Evolutionary conservation across 345 rosid genomes (phyloP).

Genomic region (Salix viminalis): DNA sequence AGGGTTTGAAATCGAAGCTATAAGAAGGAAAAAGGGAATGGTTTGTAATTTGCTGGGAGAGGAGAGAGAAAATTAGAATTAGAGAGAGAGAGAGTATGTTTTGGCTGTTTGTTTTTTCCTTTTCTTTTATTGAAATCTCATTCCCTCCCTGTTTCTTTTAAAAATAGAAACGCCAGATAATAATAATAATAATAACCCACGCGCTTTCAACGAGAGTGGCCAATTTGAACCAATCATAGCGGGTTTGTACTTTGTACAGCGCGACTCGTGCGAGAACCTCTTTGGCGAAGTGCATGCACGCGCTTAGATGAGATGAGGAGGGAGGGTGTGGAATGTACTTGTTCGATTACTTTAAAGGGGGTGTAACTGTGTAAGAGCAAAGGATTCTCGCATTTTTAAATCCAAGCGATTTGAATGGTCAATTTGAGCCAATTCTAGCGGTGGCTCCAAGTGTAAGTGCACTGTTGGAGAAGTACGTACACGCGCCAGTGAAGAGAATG

Average conservation of each 20-base stretch:
- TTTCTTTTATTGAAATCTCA: conserved; percentile 5
- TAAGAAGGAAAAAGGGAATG: not conserved
- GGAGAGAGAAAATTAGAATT: not conserved
- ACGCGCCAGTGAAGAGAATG: not conserved
- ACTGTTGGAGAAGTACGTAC: not conserved
- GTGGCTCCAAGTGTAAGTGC: not conserved
- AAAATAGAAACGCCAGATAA: conserved; percentile 1
- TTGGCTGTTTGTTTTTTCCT: not conserved
- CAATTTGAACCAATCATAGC: not conserved
- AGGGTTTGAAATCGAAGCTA: conserved; percentile 2
- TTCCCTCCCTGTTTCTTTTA: conserved; percentile 31
- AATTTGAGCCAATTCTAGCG: not conserved
- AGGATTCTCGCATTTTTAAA: not conserved
- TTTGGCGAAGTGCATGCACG: not conserved
- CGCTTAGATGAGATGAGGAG: not conserved
- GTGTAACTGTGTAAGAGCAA: not conserved
- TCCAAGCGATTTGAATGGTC: not conserved
- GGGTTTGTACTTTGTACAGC: too few species aligned
- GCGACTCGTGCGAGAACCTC: not conserved
- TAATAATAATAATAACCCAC: not conserved
- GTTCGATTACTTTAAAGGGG: not conserved
- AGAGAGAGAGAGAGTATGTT: not conserved
- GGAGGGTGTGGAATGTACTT: not conserved
- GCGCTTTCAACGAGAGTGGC: not conserved
- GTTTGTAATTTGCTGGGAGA: not conserved